Evolutionary conservation across 768 basidiomycete species (phyloP), one percentile per base, ranked within the genome.

Genomic region (Pluteus cervinus): DNA sequence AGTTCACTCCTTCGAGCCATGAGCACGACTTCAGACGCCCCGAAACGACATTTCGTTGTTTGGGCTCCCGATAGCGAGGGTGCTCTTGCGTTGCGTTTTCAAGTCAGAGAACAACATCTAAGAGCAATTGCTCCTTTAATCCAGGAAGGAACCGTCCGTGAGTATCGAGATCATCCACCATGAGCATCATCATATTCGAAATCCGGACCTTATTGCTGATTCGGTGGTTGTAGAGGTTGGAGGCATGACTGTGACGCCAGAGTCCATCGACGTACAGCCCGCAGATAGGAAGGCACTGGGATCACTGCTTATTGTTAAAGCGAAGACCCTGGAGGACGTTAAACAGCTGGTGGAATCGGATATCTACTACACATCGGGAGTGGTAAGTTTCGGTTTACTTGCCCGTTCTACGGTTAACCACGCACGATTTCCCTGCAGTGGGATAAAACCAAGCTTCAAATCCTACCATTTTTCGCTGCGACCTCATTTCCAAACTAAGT

Each of bases 221-320:
- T 29, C 14, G 9, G 5, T 10, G 24, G 15, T 10, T 29, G 22
- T 43, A 76, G 74, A 66, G 48, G 52, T 77, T 29, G 75, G 61
- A 0, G 77, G 77, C 14, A 71, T 70, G 25, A 36, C 75, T 36
- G 49, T 72, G 16, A 65, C 68, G 3, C 68, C 73, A 3, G 69
- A 71, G 38, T 61, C 62, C n/a, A 51, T 56, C 26, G 54, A 58
- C 10, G 51, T 52, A 14, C 56, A 54, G 6, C 49, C 50, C 2
- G 56, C 50, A 10, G 49, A 63, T 24, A 64, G 56, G 50, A 69
- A 68, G 43, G 58, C 75, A 30, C 55, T 69, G 14, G 79, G 75
- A 18, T 81, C 78, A 0, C 42, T 68, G 29, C 42, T 81, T 22
- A 60, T 81, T 23, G 60, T 66, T 35, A 65, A 76, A 48, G 71